Percentiles rank a stretch among this genome's conserved stretches.
Conservation (phyloP, 371 early-diverging fungal genomes). For the Lichtheimia hyalospora region DNA sequence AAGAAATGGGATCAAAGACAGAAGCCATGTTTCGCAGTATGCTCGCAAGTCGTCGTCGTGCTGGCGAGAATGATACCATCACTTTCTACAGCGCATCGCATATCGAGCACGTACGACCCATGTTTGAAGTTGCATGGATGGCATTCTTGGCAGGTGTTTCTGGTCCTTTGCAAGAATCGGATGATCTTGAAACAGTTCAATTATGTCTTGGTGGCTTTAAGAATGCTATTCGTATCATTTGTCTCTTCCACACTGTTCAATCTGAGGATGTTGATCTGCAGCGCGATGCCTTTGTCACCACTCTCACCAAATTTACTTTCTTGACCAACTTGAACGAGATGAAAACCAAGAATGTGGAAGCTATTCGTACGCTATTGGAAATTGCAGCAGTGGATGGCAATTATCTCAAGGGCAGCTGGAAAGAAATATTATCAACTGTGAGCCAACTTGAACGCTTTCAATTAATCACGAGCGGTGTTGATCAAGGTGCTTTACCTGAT, state of each 20-base stretch:
- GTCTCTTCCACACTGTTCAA: slow-evolving; percentile 70
- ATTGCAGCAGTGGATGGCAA: slow-evolving; percentile 85
- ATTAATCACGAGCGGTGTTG: slow-evolving; percentile 55
- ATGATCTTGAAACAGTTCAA: slow-evolving; percentile 69
- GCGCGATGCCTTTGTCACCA: slow-evolving; percentile 87
- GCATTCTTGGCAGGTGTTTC: slow-evolving; percentile 82
- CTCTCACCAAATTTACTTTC: slow-evolving; percentile 84
- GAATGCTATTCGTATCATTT: slow-evolving; percentile 75
- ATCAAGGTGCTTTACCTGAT: slow-evolving; percentile 35
- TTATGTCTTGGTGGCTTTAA: slow-evolving; percentile 82
- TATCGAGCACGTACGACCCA: slow-evolving; percentile 85
- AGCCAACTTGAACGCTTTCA: slow-evolving; percentile 84
- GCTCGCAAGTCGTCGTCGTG: slow-evolving; percentile 45
- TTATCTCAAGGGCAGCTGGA: slow-evolving; percentile 83
- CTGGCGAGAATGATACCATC: slow-evolving; percentile 45
- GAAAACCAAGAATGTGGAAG: slow-evolving; percentile 88
- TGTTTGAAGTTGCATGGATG: slow-evolving; percentile 95
- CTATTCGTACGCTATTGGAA: slow-evolving; percentile 81
- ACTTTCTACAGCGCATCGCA: slow-evolving; percentile 74
- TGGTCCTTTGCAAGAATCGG: slow-evolving; percentile 83
- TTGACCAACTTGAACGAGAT: slow-evolving; percentile 78
- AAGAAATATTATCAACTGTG: slow-evolving; percentile 85
- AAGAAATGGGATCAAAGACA: slow-evolving; percentile 60
- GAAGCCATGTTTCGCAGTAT: slow-evolving; percentile 57
- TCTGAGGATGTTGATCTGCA: slow-evolving; percentile 81